phyloP scores from a whole-genome alignment of 2,329 filamentous ascomycete species.

The Botrytis deweyae region DNA sequence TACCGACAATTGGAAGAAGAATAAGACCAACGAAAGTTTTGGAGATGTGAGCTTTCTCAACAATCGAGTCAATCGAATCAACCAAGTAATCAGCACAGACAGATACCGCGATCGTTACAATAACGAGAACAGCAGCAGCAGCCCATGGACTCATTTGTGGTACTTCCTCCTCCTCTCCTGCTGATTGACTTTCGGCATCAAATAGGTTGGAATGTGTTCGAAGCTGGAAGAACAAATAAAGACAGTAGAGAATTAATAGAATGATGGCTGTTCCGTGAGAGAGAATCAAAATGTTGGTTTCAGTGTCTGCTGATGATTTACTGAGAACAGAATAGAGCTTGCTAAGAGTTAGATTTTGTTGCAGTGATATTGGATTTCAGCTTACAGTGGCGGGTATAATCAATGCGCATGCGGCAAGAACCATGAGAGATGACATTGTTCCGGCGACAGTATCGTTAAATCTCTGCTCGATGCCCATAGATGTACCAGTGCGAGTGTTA shows the following conservation, averaged over 20 bases:
- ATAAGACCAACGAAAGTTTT: slow-evolving; percentile 79
- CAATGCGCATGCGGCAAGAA: slow-evolving; percentile 71
- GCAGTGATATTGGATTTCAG: background rate
- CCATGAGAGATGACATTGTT: slow-evolving; percentile 72
- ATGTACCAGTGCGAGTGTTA: slow-evolving; percentile 42
- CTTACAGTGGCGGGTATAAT: slow-evolving; percentile 71
- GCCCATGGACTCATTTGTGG: slow-evolving; percentile 23
- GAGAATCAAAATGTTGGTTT: slow-evolving; percentile 63
- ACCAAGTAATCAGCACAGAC: slow-evolving; percentile 75
- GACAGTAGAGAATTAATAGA: slow-evolving; percentile 68
- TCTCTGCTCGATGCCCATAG: slow-evolving; percentile 56
- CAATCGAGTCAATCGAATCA: slow-evolving; percentile 69
- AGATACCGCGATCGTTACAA: slow-evolving; percentile 67
- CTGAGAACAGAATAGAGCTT: slow-evolving; percentile 66
- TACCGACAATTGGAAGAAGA: slow-evolving; percentile 74
- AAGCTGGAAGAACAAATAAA: slow-evolving; percentile 78
- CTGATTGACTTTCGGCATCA: slow-evolving; percentile 49
- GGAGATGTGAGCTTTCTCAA: slow-evolving; percentile 67
- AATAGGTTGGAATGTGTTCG: slow-evolving; percentile 72
- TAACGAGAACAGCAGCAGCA: slow-evolving; percentile 54
- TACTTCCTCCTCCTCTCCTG: slow-evolving; percentile 23
- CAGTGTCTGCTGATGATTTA: slow-evolving; percentile 45
- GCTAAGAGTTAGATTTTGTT: slow-evolving; percentile 19
- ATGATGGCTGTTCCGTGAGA: slow-evolving; percentile 77
- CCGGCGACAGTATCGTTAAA: slow-evolving; percentile 78